Percentiles rank a stretch among this genome's conserved stretches.
Evolutionary conservation across 495 filamentous ascomycete genomes (phyloP).

Genomic region (Margaritispora aquatica): DNA sequence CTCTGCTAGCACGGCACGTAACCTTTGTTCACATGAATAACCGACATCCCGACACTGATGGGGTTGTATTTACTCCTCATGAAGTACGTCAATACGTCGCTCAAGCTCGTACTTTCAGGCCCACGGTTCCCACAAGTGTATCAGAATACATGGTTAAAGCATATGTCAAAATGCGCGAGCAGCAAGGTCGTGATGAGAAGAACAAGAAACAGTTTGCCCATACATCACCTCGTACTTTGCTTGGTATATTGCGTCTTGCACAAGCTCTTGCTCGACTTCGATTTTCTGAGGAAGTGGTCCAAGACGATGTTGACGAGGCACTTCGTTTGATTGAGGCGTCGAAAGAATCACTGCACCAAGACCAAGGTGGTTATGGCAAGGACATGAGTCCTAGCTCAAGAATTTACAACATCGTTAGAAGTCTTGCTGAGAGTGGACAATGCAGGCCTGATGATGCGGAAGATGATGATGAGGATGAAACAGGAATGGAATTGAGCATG

Average conservation of each 20-base stretch:
- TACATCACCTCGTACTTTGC: slow-evolving; percentile 84
- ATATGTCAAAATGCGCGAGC: slow-evolving; percentile 85
- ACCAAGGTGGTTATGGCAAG: slow-evolving; percentile 50
- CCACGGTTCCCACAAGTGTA: slow-evolving; percentile 72
- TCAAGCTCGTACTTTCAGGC: slow-evolving; percentile 81
- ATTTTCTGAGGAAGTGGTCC: slow-evolving; percentile 74
- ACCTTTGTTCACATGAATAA: slow-evolving; percentile 97
- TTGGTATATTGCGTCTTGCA: slow-evolving; percentile 86
- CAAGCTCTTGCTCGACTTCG: slow-evolving; percentile 93
- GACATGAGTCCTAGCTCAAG: slow-evolving; percentile 79
- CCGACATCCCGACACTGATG: slow-evolving; percentile 75
- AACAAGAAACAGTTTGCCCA: slow-evolving; percentile 87
- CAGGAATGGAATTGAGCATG: slow-evolving; percentile 72
- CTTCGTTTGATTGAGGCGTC: slow-evolving; percentile 84
- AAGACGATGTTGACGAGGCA: slow-evolving; percentile 94
- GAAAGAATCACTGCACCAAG: slow-evolving; percentile 74
- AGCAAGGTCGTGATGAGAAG: slow-evolving; percentile 83
- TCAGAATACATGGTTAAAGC: slow-evolving; percentile 95
- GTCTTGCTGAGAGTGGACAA: slow-evolving; percentile 70
- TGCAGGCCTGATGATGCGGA: slow-evolving; percentile 63
- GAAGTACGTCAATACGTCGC: slow-evolving; percentile 96
- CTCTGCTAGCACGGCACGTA: slow-evolving; percentile 92
- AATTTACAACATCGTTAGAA: slow-evolving; percentile 89
- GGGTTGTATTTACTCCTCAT: slow-evolving; percentile 74
- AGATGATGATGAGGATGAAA: slow-evolving; percentile 37